Evolutionary conservation across 192 early-diverging fungal genomes (phyloP), one percentile per base, ranked within the genome.

Genomic region (Rhizoclosmatium sp.): DNA sequence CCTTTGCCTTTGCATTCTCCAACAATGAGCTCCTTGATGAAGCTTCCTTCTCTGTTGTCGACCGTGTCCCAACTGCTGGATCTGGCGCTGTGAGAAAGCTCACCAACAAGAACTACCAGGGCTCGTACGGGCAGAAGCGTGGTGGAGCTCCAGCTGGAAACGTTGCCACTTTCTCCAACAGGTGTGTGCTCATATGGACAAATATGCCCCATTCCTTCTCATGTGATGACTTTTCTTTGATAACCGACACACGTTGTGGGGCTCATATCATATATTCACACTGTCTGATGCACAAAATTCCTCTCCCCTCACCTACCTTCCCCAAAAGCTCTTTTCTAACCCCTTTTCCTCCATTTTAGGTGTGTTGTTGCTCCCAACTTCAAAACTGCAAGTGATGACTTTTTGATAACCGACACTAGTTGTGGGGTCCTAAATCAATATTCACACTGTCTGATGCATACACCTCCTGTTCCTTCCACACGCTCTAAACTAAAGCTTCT

Each of bases 21-120:
- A 93, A 89, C 46, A 93, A 95, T 78, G 78, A 80, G 21, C 59
- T 75, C 7, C 46, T 75, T 12, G 97, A 99, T 80, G 98, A 98
- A 84, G 90, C 93, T 69, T 93, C 96, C 3, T 99, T 99, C 91
- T 95, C 95, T 23, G 92, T 98, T 71, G 97, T 97, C 45, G 94
- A 95, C 81, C 90, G 95, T 69, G 85, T 89, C 9, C 81, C 88
- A 68, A 85, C 90, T 19, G 83, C 80, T 83, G n/a, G 82, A 87
- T 61, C 66, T 68, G 56, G 59, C 5, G 21, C 14, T n/a, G 45
- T 75, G 72, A n/a, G 72, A 19, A 75, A 75, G 47, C 60, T 75
- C 44, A 62, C 72, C 42, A 49, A 45, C 60, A 75, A 62, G 60
- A 49, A 49, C 45, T 71, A 71, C 51, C 66, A 68, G 21, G 72